Evolutionary conservation across 2,329 filamentous ascomycete genomes (phyloP).

Genomic region (Trichoderma oligosporum): DNA sequence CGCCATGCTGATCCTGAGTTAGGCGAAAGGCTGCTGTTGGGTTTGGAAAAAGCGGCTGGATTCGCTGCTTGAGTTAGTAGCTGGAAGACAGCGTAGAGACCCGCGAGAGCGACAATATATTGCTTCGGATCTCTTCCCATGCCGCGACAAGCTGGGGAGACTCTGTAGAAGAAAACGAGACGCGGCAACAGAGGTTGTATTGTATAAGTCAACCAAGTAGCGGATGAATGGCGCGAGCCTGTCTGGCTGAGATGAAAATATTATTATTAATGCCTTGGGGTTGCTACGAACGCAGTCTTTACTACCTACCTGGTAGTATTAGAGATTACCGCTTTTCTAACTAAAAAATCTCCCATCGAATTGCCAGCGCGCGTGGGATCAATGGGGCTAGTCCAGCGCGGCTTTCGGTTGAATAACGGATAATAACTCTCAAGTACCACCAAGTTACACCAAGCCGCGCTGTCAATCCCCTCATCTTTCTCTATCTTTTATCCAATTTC

Average conservation of each 20-base stretch:
- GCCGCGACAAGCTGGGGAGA: slow-evolving; percentile 14
- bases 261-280: too few species aligned
- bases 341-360: background rate
- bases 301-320: too few species aligned
- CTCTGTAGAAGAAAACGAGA: background rate
- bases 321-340: background rate
- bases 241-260: background rate
- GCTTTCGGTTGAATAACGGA: slow-evolving; percentile 14
- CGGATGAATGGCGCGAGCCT: background rate
- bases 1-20: slow-evolving; percentile 49
- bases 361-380: background rate
- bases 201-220: background rate
- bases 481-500: background rate
- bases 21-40: slow-evolving; percentile 28
- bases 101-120: slow-evolving; percentile 33
- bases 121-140: slow-evolving; percentile 41
- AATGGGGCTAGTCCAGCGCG: slow-evolving; percentile 4
- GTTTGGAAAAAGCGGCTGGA: slow-evolving; percentile 28
- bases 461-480: slow-evolving; percentile 8
- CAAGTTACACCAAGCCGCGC: slow-evolving; percentile 1
- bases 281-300: too few species aligned
- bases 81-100: slow-evolving; percentile 37
- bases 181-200: background rate
- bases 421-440: slow-evolving; percentile 4
- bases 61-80: slow-evolving; percentile 35